Percentiles rank a stretch among this genome's conserved stretches.
These are phyloP conservation scores for Quercus agrifolia DNA, from an alignment of 306 rosid species.

Conservation along the genomic window DNA sequence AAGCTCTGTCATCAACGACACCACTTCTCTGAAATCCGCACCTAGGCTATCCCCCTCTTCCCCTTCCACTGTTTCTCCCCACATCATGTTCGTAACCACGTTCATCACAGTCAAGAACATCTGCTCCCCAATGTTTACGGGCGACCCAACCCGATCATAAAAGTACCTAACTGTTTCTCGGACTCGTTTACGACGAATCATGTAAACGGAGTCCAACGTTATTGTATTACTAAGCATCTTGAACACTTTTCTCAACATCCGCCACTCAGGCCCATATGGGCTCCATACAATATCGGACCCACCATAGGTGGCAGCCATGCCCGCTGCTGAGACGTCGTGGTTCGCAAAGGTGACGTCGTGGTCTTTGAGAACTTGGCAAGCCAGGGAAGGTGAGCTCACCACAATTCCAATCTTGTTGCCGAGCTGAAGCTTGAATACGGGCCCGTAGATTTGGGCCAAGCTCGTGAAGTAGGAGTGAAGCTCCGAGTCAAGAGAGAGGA, in stretches of 20 bases:
- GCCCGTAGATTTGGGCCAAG: constrained; percentile 53
- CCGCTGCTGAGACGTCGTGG: constrained; percentile 66
- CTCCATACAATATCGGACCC: constrained; percentile 62
- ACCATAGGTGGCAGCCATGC: constrained; percentile 28
- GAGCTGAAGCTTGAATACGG: constrained; percentile 60
- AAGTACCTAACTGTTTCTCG: constrained; percentile 36
- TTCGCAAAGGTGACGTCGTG: constrained; percentile 66
- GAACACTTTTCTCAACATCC: constrained; percentile 69
- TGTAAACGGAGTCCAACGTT: constrained; percentile 54
- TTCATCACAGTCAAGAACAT: constrained; percentile 55
- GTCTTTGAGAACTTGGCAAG: constrained; percentile 58
- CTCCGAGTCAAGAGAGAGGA: constrained; percentile 61
- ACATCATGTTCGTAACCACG: constrained; percentile 60
- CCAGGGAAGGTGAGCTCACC: constrained; percentile 45
- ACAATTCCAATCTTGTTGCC: constrained; percentile 51
- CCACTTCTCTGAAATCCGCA: constrained; percentile 54
- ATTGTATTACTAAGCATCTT: constrained; percentile 63
- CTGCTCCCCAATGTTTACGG: constrained; percentile 54
- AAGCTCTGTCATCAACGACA: constrained; percentile 38
- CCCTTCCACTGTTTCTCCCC: constrained; percentile 69
- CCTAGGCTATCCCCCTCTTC: constrained; percentile 46
- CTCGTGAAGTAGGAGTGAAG: constrained; percentile 64
- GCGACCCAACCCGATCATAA: constrained; percentile 31
- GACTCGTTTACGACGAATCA: constrained; percentile 52
- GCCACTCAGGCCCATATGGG: constrained; percentile 75